Evolutionary conservation across 257 asterid genomes (phyloP).

Genomic region (Eucommia ulmoides): DNA sequence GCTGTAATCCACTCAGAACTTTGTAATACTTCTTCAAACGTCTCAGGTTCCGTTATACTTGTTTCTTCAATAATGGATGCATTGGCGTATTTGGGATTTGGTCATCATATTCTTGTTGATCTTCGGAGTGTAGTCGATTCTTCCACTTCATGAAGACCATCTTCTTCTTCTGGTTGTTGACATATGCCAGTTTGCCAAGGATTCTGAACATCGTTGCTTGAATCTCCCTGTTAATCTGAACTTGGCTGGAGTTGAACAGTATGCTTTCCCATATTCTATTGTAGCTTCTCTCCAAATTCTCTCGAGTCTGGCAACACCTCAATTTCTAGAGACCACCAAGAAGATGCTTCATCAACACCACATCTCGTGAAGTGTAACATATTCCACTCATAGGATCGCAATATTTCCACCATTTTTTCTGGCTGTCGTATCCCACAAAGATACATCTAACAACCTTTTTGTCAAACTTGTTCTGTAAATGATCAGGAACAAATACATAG

Average conservation of each 20-base stretch:
- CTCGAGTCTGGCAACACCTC: not conserved
- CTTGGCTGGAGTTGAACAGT: not conserved
- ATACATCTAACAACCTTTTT: not conserved
- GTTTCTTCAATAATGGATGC: not conserved
- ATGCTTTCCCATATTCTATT: not conserved
- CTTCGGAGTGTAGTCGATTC: not conserved
- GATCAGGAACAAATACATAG: not conserved
- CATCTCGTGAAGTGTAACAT: not conserved
- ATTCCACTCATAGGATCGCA: not conserved
- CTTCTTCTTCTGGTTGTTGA: not conserved
- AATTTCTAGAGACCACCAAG: not conserved
- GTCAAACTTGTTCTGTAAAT: not conserved
- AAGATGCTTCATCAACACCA: not conserved
- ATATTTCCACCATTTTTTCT: not conserved
- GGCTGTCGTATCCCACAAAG: not conserved
- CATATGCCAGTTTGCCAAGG: slow-evolving; percentile 9
- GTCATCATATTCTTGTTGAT: not conserved
- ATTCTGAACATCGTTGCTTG: not conserved
- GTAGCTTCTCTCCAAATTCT: not conserved
- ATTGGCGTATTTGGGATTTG: slow-evolving; percentile 1
- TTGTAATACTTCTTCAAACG: not conserved
- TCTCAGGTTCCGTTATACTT: not conserved
- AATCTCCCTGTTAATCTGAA: not conserved
- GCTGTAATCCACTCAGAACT: not conserved
- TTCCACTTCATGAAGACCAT: not conserved